Percentiles rank a stretch among this genome's conserved stretches.
Evolutionary conservation across 306 rosid species (phyloP).

Genomic region (Prunus salicina): DNA sequence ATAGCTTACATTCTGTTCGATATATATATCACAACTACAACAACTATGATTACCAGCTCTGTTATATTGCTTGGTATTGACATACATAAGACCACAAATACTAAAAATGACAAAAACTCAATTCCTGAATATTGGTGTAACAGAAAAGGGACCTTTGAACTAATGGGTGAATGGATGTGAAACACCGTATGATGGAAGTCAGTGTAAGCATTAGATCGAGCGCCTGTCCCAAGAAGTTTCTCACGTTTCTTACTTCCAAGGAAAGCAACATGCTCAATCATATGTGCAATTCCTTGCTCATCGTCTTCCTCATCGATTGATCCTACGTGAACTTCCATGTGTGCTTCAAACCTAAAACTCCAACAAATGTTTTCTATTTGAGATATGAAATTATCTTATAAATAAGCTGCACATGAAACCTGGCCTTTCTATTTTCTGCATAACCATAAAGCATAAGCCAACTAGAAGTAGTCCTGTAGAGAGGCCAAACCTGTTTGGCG

Average conservation of each 20-base stretch:
- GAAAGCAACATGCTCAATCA: conserved; percentile 99
- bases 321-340: conserved; percentile 96
- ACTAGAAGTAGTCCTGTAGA: not conserved
- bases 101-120: not conserved
- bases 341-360: conserved; percentile 92
- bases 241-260: conserved; percentile 99
- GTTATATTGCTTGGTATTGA: not conserved
- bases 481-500: conserved; percentile 66
- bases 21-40: not conserved
- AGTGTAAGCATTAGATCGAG: conserved; percentile 97
- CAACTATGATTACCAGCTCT: not conserved
- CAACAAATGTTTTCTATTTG: conserved; percentile 2
- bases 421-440: not conserved
- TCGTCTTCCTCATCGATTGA: conserved; percentile 95
- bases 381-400: not conserved
- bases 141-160: conserved; percentile 61
- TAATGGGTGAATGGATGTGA: conserved; percentile 93
- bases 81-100: not conserved
- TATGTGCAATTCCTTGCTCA: conserved; percentile 99
- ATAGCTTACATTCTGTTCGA: not conserved
- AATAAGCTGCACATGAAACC: not conserved
- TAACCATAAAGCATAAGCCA: conserved; percentile 3
- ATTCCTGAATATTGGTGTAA: not conserved
- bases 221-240: conserved; percentile 97
- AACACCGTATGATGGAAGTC: conserved; percentile 99